Evolutionary conservation across 2,329 filamentous ascomycete species (phyloP).

Genomic region (Macrophomina tecta): DNA sequence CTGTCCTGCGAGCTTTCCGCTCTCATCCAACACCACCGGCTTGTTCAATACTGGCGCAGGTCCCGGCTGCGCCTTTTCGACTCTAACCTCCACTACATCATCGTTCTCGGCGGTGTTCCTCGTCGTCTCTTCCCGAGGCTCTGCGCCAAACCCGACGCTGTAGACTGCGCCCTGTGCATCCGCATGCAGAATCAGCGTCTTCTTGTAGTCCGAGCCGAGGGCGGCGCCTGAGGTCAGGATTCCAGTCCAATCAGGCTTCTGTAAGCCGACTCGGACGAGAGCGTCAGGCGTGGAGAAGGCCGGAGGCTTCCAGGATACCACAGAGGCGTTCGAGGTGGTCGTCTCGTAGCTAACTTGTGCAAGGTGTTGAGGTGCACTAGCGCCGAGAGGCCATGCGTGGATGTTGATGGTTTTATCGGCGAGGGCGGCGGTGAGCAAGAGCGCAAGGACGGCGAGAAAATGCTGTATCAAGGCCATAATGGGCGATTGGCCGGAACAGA

Average conservation of each 20-base stretch:
- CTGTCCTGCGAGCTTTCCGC: slow-evolving; percentile 56
- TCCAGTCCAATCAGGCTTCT: slow-evolving; percentile 49
- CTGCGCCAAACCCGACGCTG: slow-evolving; percentile 52
- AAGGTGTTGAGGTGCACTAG: slow-evolving; percentile 34
- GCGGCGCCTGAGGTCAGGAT: slow-evolving; percentile 53
- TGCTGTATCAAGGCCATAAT: slow-evolving; percentile 40
- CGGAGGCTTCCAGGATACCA: slow-evolving; percentile 45
- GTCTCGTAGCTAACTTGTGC: slow-evolving; percentile 37
- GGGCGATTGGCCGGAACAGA: slow-evolving; percentile 15
- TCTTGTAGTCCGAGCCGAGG: slow-evolving; percentile 49
- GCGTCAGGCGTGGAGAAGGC: slow-evolving; percentile 41
- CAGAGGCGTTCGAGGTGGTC: slow-evolving; percentile 47
- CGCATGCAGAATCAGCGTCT: slow-evolving; percentile 52
- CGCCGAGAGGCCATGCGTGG: slow-evolving; percentile 44
- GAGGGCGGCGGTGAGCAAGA: slow-evolving; percentile 55
- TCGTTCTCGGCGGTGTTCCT: slow-evolving; percentile 30
- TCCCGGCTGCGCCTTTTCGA: slow-evolving; percentile 47
- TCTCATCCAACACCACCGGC: slow-evolving; percentile 61
- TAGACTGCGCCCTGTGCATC: slow-evolving; percentile 52
- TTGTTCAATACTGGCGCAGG: slow-evolving; percentile 56
- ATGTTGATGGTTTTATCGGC: slow-evolving; percentile 42
- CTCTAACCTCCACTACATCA: slow-evolving; percentile 50
- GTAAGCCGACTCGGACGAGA: slow-evolving; percentile 52
- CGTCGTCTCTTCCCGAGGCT: slow-evolving; percentile 33
- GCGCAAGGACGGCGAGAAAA: slow-evolving; percentile 32